Base-by-base conservation (phyloP, 176 grass and related monocot species). In the Lolium multiflorum region DNA sequence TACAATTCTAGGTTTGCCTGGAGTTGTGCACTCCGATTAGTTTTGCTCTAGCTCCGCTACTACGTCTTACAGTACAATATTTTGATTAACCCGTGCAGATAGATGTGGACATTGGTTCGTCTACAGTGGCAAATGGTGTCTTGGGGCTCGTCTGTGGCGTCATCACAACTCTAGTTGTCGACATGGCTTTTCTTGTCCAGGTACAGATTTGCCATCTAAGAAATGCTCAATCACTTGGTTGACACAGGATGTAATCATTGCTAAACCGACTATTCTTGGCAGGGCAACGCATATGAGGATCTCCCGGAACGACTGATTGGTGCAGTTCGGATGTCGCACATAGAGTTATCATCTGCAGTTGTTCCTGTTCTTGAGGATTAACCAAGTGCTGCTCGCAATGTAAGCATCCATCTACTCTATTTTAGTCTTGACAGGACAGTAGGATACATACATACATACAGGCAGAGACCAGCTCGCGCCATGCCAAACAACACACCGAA, bases 111-210 rank as follows among this genome's bases (percentile, higher is more conserved):
- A 98, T 98, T 59, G 96, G 96, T 79, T 98, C 96, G 67, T 98
- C 96, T 78, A 98, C 96, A 14, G 96, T 98, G 37, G 96, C 96
- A 16, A 98, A 98, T 89, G 96, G 96, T 88, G 96, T 98, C 47
- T 86, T 98, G 82, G 93, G 96, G 79, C 86, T 98, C 52, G 96
- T 98, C 6, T 91, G 86, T 73, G 93, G 96, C 63, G 96, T 92
- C 18, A 98, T 98, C 66, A 98, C 92, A 5, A 94, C 96, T 9
- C 87, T 98, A 76, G 96, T 98, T 55, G 96, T 98, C 54, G 96
- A 98, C 76, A 98, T 98, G 96, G 96, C 96, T 62, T 98, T 98
- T 83, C 96, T 98, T 75, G 86, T 98, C 43, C 96, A 98, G 96
- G 96, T 98, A 88, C 18, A 46, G 71, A 47, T 87, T 72, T 4